Evolutionary conservation across 179 eudicot genomes (phyloP).

Genomic region (Beta corolliflora): DNA sequence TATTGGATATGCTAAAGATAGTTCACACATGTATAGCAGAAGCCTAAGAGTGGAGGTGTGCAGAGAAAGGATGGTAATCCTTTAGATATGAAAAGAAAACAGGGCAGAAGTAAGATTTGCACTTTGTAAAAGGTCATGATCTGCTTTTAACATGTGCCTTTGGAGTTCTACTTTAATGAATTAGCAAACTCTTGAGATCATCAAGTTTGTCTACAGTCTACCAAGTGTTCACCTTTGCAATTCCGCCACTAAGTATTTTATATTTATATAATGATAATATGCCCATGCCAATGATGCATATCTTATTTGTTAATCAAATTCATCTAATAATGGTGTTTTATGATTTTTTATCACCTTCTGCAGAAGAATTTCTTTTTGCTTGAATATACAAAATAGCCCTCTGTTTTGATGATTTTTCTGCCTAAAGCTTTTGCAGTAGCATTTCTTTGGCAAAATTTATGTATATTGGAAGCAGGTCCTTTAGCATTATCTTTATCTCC

Average conservation of each 20-base stretch:
- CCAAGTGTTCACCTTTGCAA: not conserved
- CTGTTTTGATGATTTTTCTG: too few relatives aligned
- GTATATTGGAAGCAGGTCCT: too few relatives aligned
- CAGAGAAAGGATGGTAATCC: not conserved
- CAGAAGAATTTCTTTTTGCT: too few relatives aligned
- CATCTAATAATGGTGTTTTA: too few relatives aligned
- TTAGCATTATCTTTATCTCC: too few relatives aligned
- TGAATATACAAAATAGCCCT: too few relatives aligned
- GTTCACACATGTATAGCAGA: not conserved
- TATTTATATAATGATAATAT: too few relatives aligned
- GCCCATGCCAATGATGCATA: not conserved
- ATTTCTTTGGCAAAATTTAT: too few relatives aligned
- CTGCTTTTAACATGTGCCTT: not conserved
- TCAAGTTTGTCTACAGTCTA: not conserved
- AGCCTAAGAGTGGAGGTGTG: not conserved
- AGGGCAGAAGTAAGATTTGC: not conserved
- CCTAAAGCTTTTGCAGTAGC: too few relatives aligned
- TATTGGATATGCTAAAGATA: not conserved
- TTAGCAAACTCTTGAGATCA: not conserved
- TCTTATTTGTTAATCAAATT: not conserved
- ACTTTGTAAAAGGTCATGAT: not conserved
- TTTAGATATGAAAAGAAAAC: too few relatives aligned
- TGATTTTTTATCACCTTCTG: too few relatives aligned
- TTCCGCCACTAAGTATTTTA: not conserved
- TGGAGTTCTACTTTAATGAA: not conserved